phyloP scores from a whole-genome alignment of 106 monocot species.

The Iris macrosiphon region DNA sequence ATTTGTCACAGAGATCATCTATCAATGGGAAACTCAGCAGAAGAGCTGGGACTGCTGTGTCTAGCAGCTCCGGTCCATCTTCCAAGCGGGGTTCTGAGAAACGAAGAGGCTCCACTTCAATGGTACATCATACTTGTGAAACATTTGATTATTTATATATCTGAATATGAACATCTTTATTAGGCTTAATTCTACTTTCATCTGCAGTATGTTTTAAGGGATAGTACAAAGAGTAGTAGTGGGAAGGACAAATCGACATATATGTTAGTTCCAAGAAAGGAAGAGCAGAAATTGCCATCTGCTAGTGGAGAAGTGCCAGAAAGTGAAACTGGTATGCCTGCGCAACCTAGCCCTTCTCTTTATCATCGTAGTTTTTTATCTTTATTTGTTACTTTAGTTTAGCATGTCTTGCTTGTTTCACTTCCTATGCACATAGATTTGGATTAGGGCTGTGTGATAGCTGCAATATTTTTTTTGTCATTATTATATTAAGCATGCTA shows the following conservation, averaged over 20 bases:
- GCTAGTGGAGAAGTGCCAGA: slow-evolving; percentile 18
- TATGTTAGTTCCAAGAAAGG: slow-evolving; percentile 52
- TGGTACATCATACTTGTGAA: not conserved
- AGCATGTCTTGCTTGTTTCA: too few species aligned
- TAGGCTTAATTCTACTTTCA: not conserved
- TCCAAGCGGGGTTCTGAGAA: slow-evolving; percentile 57
- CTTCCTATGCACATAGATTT: too few species aligned
- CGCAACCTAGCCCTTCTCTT: too few species aligned
- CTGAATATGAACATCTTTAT: not conserved
- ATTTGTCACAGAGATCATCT: slow-evolving; percentile 33
- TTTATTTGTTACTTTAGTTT: too few species aligned
- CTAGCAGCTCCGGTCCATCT: slow-evolving; percentile 30
- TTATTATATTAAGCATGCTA: too few species aligned
- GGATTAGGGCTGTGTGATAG: too few species aligned
- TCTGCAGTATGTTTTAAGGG: slow-evolving; percentile 71
- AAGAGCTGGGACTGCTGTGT: slow-evolving; percentile 31
- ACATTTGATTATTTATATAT: not conserved
- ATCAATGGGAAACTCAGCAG: slow-evolving; percentile 43
- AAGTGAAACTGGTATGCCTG: slow-evolving; percentile 35
- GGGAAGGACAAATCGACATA: slow-evolving; percentile 59
- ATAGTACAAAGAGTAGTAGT: slow-evolving; percentile 25
- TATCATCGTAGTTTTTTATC: too few species aligned
- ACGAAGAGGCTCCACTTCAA: slow-evolving; percentile 25
- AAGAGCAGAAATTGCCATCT: slow-evolving; percentile 17
- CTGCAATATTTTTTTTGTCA: too few species aligned